phyloP scores from a whole-genome alignment of 805 yeast genomes.

The Kodamaea neixiangensis region DNA sequence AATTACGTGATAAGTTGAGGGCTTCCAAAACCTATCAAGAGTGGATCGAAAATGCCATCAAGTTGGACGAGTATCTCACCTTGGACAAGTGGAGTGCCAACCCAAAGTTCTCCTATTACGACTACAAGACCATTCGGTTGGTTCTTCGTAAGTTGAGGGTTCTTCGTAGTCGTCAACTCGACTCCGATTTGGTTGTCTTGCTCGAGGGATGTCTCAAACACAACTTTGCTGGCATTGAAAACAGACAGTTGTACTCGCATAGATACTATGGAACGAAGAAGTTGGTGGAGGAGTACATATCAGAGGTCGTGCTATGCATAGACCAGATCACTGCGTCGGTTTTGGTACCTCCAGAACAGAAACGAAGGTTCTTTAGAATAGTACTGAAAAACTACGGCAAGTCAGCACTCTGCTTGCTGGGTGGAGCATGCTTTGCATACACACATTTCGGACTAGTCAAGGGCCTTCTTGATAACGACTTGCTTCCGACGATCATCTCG shows the following conservation, averaged over 20 bases:
- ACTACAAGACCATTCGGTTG: conserved; percentile 57
- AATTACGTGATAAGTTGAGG: conserved; percentile 51
- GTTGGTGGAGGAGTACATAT: conserved; percentile 55
- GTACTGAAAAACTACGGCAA: conserved; percentile 68
- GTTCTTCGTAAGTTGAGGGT: conserved; percentile 45
- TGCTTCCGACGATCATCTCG: conserved; percentile 66
- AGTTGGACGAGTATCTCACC: conserved; percentile 57
- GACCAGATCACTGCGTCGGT: conserved; percentile 42
- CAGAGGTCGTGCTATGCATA: conserved; percentile 52
- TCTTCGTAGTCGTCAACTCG: conserved; percentile 32
- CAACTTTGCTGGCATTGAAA: conserved; percentile 80
- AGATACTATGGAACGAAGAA: conserved; percentile 74
- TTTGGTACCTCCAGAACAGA: conserved; percentile 39
- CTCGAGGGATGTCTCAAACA: conserved; percentile 68
- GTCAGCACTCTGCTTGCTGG: conserved; percentile 70
- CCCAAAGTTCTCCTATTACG: conserved; percentile 66
- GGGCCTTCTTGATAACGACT: conserved; percentile 66
- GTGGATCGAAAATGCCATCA: conserved; percentile 61
- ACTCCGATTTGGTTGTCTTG: conserved; percentile 52
- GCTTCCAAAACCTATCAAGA: conserved; percentile 54
- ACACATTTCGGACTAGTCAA: conserved; percentile 76
- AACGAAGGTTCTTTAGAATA: conserved; percentile 55
- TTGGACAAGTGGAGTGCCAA: conserved; percentile 65
- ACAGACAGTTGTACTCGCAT: conserved; percentile 69
- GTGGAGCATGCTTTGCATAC: conserved; percentile 80